Conservation (phyloP, 805 yeast species). For the Zygotorulaspora sp. region DNA sequence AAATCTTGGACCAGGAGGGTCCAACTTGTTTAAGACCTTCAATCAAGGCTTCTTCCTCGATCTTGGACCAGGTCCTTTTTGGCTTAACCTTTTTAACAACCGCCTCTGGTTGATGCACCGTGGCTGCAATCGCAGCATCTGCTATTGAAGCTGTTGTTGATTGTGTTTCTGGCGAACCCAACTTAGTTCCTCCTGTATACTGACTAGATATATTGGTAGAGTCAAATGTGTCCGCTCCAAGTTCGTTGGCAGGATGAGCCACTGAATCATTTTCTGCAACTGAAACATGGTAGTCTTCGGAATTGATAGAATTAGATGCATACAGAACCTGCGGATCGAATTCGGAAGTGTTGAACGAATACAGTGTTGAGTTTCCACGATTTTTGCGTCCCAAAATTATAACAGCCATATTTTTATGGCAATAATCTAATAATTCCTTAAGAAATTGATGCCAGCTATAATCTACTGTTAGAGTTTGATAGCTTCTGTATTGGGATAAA, state of each 20-base stretch:
- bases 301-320: slow-evolving; percentile 20
- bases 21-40: slow-evolving; percentile 78
- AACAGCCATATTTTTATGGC: slow-evolving; percentile 66
- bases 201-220: slow-evolving; percentile 5
- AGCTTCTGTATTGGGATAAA: slow-evolving; percentile 45
- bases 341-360: slow-evolving; percentile 21
- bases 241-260: background rate
- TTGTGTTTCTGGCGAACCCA: slow-evolving; percentile 3
- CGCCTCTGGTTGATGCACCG: slow-evolving; percentile 10
- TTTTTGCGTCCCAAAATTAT: slow-evolving; percentile 64
- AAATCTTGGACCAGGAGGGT: slow-evolving; percentile 88
- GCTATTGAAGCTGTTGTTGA: slow-evolving; percentile 17
- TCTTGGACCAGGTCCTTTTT: slow-evolving; percentile 63
- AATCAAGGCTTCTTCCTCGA: slow-evolving; percentile 79
- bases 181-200: slow-evolving; percentile 4
- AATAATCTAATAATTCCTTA: slow-evolving; percentile 72
- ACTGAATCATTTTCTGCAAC: background rate
- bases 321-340: slow-evolving; percentile 24
- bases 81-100: slow-evolving; percentile 28
- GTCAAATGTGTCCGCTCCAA: slow-evolving; percentile 5
- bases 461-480: slow-evolving; percentile 55
- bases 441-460: slow-evolving; percentile 86
- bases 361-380: slow-evolving; percentile 30
- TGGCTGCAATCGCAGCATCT: slow-evolving; percentile 26
- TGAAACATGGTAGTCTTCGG: slow-evolving; percentile 7